Base-by-base conservation (phyloP, 1,284 basidiomycete species). In the Cryptococcus sp. region DNA sequence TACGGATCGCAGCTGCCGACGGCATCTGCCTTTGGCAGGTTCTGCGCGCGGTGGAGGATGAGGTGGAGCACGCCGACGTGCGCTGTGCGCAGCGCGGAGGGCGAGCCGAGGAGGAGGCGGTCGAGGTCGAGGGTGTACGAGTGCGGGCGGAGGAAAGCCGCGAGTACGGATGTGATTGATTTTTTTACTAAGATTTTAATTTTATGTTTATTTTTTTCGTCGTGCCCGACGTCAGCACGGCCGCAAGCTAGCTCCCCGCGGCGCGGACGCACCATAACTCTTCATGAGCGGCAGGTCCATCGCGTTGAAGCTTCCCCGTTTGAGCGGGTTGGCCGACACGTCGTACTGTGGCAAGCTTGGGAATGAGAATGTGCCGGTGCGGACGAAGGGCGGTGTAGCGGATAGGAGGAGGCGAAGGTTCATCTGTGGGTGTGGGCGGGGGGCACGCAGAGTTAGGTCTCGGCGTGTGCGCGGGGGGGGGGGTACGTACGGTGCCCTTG, bases 1-100 rank as follows among this genome's bases (percentile, higher is more conserved):
- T 79, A 79, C 0, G 77, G 77, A 60, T 79, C 77, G 33, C 73
- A 77, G 46, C 55, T 61, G 50, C 73, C 76, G 33, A 78, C 55
- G 1, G 76, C 68, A 60, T 78, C 77, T 1, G 72, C 62, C 24
- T 72, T 66, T 1, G 70, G 69, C 43, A 79, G 55, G 37, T 67
- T 65, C 36, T 61, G 50, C 1, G 76, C 76, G 2, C 64, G 42
- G 50, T 78, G 76, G 1, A 78, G 59, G 20, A 67, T 55, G 38
- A 79, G 65, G n/a, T 73, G 68, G 16, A 79, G 50, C 0, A 78
- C 74, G 0, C 77, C 77, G 23, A 79, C 66, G 12, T 69, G 56
- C 8, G 56, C 38, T 0, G 76, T 76, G 15, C 75, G 52, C 12
- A 76, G 46, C 1, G 60, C 39, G 0, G 71, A 52, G 2, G 61